A percentile compares a stretch with the other conserved stretches of the same genome.
These are phyloP conservation scores for Trametes cingulata DNA, from an alignment of 768 basidiomycete genomes.

Conservation along the genomic window DNA sequence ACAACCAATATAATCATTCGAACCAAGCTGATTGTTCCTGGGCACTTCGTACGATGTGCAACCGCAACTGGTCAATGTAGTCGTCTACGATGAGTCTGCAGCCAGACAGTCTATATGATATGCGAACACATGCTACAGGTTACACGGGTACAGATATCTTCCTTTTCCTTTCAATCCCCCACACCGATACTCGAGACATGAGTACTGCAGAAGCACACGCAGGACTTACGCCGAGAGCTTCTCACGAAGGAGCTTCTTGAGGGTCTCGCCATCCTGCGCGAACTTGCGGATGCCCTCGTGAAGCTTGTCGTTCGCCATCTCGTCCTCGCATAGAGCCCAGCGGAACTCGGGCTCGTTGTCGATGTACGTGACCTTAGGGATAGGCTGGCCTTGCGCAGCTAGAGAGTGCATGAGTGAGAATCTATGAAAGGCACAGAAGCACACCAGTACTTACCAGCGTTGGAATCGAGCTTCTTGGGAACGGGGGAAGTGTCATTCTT, in stretches of 20 bases:
- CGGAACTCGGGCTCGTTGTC: slow-evolving; percentile 97
- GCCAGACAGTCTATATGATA: not conserved
- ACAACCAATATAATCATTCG: no score
- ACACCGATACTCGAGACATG: no score
- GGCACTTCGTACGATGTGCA: not conserved
- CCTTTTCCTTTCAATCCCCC: not conserved
- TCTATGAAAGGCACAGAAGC: no score
- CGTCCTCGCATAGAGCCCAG: slow-evolving; percentile 88
- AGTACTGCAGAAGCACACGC: no score
- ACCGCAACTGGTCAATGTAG: no score
- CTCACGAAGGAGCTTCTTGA: slow-evolving; percentile 79
- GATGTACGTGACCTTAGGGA: slow-evolving; percentile 80
- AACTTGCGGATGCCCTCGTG: slow-evolving; percentile 99
- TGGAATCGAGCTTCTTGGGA: slow-evolving; percentile 80
- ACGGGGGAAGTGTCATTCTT: slow-evolving; percentile 76
- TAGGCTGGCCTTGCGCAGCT: slow-evolving; percentile 60
- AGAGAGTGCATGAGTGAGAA: not conserved
- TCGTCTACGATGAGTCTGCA: not conserved
- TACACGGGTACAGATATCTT: slow-evolving; percentile 15
- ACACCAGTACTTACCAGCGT: slow-evolving; percentile 52
- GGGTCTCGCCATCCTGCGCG: slow-evolving; percentile 88
- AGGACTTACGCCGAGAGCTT: slow-evolving; percentile 53
- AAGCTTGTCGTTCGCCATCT: slow-evolving; percentile 98
- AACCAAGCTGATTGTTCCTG: no score
- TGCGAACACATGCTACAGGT: slow-evolving; percentile 9